Percentiles rank a stretch among this genome's conserved stretches.
These are phyloP conservation scores for Penicillium bovifimosum DNA, from an alignment of 495 filamentous ascomycete species.

Conservation along the genomic window DNA sequence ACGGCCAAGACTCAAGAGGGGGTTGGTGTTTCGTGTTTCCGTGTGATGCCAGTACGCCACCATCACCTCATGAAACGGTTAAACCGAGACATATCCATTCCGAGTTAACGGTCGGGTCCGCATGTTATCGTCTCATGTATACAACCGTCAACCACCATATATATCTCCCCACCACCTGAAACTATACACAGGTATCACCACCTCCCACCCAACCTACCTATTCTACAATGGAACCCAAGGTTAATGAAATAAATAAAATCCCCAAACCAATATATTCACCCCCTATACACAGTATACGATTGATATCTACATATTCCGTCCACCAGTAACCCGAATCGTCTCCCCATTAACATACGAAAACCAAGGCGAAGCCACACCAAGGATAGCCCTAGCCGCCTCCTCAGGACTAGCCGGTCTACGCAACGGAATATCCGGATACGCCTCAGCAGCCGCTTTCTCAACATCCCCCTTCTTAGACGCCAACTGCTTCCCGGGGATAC, in stretches of 20 bases:
- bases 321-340: constrained; percentile 79
- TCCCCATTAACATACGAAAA: constrained; percentile 80
- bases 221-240: too few relatives aligned
- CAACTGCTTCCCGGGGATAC: constrained; percentile 61
- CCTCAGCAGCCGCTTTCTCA: constrained; percentile 20
- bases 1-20: constrained; percentile 4
- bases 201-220: too few relatives aligned
- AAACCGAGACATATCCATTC: constrained; percentile 3
- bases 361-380: constrained; percentile 74
- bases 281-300: too few relatives aligned
- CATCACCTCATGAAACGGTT: constrained; percentile 8
- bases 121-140: too few relatives aligned
- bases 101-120: background rate
- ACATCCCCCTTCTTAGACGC: constrained; percentile 27
- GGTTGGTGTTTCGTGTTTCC: constrained; percentile 10
- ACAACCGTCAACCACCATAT: background rate
- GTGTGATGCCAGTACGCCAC: background rate
- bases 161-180: background rate
- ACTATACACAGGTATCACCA: too few relatives aligned
- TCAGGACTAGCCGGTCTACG: constrained; percentile 67
- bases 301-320: constrained; percentile 63
- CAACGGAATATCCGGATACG: constrained; percentile 66
- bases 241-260: too few relatives aligned
- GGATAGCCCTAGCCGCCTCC: constrained; percentile 71
- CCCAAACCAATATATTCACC: too few relatives aligned